Evolutionary conservation across 2,329 filamentous ascomycete genomes (phyloP).

Genomic region (Cytospora piceae): DNA sequence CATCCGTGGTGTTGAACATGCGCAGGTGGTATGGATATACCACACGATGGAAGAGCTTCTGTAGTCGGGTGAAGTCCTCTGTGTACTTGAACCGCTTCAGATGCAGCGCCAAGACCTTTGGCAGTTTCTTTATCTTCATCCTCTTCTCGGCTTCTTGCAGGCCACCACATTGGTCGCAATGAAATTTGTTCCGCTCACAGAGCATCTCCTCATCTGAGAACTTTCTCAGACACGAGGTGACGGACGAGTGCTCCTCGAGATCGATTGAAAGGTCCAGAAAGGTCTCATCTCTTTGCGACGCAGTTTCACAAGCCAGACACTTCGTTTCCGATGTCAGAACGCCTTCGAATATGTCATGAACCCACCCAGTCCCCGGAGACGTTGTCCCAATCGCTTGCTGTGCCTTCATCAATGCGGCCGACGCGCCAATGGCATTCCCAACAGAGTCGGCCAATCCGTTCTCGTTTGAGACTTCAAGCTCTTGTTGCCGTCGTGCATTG

Average conservation of each 20-base stretch:
- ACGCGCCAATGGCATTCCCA: constrained; percentile 47
- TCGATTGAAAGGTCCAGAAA: constrained; percentile 97
- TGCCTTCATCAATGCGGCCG: constrained; percentile 36
- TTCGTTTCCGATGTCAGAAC: constrained; percentile 94
- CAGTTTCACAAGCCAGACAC: constrained; percentile 93
- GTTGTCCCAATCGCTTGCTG: constrained; percentile 48
- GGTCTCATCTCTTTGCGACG: constrained; percentile 92
- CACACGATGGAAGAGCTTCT: constrained; percentile 95
- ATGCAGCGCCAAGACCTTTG: constrained; percentile 88
- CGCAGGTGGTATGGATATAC: constrained; percentile 96
- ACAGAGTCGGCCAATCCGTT: constrained; percentile 57
- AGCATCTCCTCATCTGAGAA: constrained; percentile 99
- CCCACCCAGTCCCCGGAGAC: constrained; percentile 78
- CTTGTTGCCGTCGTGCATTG: constrained; percentile 70
- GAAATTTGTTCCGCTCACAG: constrained; percentile 97
- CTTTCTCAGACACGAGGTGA: constrained; percentile 91
- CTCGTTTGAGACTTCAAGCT: constrained; percentile 48
- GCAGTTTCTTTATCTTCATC: constrained; percentile 97
- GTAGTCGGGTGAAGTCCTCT: constrained; percentile 87
- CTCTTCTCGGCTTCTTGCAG: constrained; percentile 97
- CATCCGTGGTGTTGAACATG: constrained; percentile 96
- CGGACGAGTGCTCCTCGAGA: constrained; percentile 90
- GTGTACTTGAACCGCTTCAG: constrained; percentile 98
- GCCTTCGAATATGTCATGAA: constrained; percentile 96
- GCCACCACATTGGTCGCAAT: constrained; percentile 96